Conservation (phyloP, 345 rosid genomes). For the Ceriops tagal region DNA sequence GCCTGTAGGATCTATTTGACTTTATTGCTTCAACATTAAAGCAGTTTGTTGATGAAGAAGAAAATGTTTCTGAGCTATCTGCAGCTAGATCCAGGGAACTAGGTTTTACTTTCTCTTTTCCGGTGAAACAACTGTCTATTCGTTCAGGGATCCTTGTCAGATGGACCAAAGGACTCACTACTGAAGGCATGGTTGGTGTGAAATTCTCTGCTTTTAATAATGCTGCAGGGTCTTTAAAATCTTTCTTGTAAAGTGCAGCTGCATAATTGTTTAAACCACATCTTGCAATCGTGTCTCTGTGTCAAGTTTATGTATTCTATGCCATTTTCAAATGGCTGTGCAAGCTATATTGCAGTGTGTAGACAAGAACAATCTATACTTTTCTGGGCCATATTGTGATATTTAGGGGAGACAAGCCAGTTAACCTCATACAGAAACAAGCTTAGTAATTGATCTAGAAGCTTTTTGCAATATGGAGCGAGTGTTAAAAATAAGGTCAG, state of each 20-base stretch:
- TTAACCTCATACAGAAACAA: no score
- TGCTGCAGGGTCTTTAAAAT: background rate
- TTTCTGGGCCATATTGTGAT: no score
- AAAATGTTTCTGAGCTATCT: constrained; percentile 39
- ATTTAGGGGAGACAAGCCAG: no score
- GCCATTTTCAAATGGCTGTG: no score
- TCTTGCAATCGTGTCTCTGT: no score
- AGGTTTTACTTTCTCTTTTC: constrained; percentile 89
- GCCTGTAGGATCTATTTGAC: constrained; percentile 75
- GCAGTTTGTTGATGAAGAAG: constrained; percentile 71
- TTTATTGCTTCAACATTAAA: constrained; percentile 69
- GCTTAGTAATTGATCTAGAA: background rate
- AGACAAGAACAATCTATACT: no score
- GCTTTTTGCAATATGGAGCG: background rate
- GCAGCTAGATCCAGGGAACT: constrained; percentile 47
- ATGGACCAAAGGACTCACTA: constrained; percentile 86
- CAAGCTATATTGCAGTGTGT: no score
- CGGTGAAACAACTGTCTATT: constrained; percentile 68
- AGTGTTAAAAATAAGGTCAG: background rate
- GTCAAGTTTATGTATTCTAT: no score
- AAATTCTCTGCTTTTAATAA: background rate
- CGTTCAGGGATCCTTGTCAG: constrained; percentile 66
- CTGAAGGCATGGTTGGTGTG: constrained; percentile 76
- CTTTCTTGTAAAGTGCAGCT: background rate
- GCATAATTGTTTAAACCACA: background rate